phyloP scores from a whole-genome alignment of 495 filamentous ascomycete genomes.

The Barbatosphaeria neglecta region DNA sequence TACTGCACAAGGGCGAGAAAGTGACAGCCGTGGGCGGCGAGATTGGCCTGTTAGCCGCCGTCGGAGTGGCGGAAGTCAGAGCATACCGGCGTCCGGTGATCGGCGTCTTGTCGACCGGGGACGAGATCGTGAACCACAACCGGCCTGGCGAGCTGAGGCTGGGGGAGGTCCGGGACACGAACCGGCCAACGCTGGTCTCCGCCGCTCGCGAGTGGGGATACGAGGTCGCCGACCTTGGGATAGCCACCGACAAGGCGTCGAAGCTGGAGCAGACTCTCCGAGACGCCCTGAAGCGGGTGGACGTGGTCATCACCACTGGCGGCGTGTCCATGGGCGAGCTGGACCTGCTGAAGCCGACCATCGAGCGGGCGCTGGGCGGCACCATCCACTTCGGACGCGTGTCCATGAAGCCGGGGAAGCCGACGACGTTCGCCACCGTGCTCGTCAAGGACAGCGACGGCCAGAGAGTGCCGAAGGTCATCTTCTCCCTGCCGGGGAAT shows the following conservation, averaged over 20 bases:
- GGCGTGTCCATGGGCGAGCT: slow-evolving; percentile 98
- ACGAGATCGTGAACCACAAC: slow-evolving; percentile 78
- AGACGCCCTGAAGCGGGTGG: slow-evolving; percentile 56
- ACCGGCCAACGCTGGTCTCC: slow-evolving; percentile 73
- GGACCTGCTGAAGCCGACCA: slow-evolving; percentile 92
- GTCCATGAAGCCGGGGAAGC: slow-evolving; percentile 95
- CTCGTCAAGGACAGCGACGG: slow-evolving; percentile 49
- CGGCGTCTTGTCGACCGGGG: slow-evolving; percentile 86
- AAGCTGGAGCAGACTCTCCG: slow-evolving; percentile 67
- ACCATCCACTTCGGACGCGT: slow-evolving; percentile 96
- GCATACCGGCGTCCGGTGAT: slow-evolving; percentile 69
- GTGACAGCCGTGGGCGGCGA: slow-evolving; percentile 82
- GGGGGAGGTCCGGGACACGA: slow-evolving; percentile 88
- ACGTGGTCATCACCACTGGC: slow-evolving; percentile 84
- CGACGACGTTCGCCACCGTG: slow-evolving; percentile 90
- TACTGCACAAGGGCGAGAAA: slow-evolving; percentile 64
- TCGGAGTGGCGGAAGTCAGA: slow-evolving; percentile 61
- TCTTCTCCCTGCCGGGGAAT: slow-evolving; percentile 92
- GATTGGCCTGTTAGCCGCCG: slow-evolving; percentile 76
- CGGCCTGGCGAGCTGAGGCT: slow-evolving; percentile 48
- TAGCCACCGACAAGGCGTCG: slow-evolving; percentile 68
- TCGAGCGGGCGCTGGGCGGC: slow-evolving; percentile 80
- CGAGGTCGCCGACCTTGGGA: slow-evolving; percentile 73
- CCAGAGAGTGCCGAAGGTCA: slow-evolving; percentile 49
- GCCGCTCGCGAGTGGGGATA: slow-evolving; percentile 68